Conservation (phyloP, 108 stramenopile genomes). For the Ochromonas danica region DNA sequence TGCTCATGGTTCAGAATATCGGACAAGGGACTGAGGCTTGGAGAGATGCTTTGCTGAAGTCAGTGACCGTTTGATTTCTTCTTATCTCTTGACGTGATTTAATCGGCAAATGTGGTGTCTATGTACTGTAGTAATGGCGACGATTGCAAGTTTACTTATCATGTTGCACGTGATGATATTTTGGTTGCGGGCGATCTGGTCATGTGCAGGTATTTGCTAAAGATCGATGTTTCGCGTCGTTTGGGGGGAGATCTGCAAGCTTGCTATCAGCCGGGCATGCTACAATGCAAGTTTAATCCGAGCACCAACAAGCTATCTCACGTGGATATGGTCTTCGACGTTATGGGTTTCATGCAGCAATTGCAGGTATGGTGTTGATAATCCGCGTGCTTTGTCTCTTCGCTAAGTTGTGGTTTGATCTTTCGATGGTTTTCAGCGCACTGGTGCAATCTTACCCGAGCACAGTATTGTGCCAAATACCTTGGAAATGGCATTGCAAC, state of each 20-base stretch:
- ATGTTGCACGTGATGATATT: slow-evolving; percentile 76
- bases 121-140: background rate
- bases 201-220: slow-evolving; percentile 89
- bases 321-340: slow-evolving; percentile 89
- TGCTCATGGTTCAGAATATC: slow-evolving; percentile 61
- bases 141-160: slow-evolving; percentile 50
- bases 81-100: too few species aligned
- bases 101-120: too few species aligned
- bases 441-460: slow-evolving; percentile 68
- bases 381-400: too few species aligned
- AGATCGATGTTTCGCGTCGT: slow-evolving; percentile 81
- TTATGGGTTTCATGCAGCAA: slow-evolving; percentile 96
- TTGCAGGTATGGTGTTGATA: slow-evolving; percentile 59
- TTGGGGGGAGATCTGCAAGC: slow-evolving; percentile 70
- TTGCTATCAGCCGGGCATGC: slow-evolving; percentile 69
- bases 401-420: too few species aligned
- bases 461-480: slow-evolving; percentile 25
- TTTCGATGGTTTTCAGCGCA: slow-evolving; percentile 96
- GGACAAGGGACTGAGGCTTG: slow-evolving; percentile 18
- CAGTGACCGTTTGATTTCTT: background rate
- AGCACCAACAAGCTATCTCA: slow-evolving; percentile 78
- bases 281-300: slow-evolving; percentile 81
- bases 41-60: slow-evolving; percentile 9
- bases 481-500: slow-evolving; percentile 29
- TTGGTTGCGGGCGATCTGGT: slow-evolving; percentile 81